Conservation (phyloP, 2,329 filamentous ascomycete genomes). For the Diaporthe aspalathi region DNA sequence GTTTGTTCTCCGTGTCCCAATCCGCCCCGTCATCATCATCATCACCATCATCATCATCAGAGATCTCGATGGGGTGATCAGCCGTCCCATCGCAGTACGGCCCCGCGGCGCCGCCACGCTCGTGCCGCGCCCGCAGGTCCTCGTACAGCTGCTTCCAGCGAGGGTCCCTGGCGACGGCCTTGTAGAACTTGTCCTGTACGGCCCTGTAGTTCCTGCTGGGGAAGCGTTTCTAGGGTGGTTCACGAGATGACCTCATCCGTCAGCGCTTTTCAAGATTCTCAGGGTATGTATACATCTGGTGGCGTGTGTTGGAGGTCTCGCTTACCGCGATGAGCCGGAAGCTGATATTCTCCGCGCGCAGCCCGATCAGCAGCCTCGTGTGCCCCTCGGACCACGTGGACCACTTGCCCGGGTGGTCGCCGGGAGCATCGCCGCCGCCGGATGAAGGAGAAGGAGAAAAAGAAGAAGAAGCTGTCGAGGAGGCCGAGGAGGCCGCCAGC, state of each 20-base stretch:
- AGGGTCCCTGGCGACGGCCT: neutral
- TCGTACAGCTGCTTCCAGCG: constrained; percentile 2
- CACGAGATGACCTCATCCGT: no score
- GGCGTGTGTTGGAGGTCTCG: neutral
- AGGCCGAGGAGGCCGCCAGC: no score
- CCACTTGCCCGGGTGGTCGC: constrained; percentile 4
- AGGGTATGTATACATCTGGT: no score
- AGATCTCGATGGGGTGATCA: neutral
- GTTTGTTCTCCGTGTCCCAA: no score
- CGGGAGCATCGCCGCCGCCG: neutral
- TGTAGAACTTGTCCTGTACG: constrained; percentile 18
- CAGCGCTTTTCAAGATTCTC: no score
- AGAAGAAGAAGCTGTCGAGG: no score
- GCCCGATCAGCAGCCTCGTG: neutral
- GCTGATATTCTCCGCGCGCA: neutral
- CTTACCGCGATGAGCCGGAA: constrained; percentile 2
- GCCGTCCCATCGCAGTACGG: no score
- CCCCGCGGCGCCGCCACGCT: neutral
- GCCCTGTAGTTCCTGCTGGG: constrained; percentile 6
- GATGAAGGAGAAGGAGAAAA: no score
- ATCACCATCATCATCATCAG: neutral
- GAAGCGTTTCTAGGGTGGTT: neutral
- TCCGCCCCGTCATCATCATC: no score
- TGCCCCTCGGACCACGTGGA: constrained; percentile 2
- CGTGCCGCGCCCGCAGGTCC: neutral